Conservation (phyloP, 306 rosid species). For the Lathyrus aphaca region DNA sequence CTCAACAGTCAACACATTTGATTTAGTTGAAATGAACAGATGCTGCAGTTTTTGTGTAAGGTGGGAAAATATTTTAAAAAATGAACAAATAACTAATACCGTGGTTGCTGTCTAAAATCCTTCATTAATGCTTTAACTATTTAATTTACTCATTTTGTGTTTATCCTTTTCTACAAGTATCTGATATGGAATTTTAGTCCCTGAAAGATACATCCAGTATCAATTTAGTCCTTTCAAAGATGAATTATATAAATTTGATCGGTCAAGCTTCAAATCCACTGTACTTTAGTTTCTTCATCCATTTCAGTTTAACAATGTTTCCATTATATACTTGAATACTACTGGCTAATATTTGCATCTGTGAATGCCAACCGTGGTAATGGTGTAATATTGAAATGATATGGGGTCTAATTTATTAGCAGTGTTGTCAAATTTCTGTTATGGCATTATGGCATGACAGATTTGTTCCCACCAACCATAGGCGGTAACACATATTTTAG, state of each 20-base stretch:
- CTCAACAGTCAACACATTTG: slow-evolving; percentile 8
- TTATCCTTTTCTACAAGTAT: slow-evolving; percentile 10
- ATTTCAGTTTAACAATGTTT: slow-evolving; percentile 5
- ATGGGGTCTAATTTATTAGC: slow-evolving; percentile 1
- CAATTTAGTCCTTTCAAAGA: slow-evolving; percentile 6
- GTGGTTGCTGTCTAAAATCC: background rate
- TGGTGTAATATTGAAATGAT: slow-evolving; percentile 3
- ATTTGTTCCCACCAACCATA: background rate
- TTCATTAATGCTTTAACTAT: slow-evolving; percentile 12
- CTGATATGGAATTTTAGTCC: slow-evolving; percentile 1
- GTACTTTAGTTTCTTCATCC: slow-evolving; percentile 26
- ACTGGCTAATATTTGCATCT: background rate
- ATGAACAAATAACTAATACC: background rate
- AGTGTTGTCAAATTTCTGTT: background rate
- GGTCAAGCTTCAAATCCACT: slow-evolving; percentile 1
- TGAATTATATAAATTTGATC: slow-evolving; percentile 6
- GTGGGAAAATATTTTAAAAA: background rate
- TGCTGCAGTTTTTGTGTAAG: slow-evolving; percentile 9
- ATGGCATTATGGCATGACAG: background rate
- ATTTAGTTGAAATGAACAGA: slow-evolving; percentile 15
- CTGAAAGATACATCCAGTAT: slow-evolving; percentile 5
- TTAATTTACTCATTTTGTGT: slow-evolving; percentile 11
- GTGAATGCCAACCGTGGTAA: background rate
- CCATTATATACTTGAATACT: slow-evolving; percentile 1
- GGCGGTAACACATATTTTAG: background rate